Evolutionary conservation across 352 stramenopile genomes (phyloP).

Genomic region (Pythium dissimile): DNA sequence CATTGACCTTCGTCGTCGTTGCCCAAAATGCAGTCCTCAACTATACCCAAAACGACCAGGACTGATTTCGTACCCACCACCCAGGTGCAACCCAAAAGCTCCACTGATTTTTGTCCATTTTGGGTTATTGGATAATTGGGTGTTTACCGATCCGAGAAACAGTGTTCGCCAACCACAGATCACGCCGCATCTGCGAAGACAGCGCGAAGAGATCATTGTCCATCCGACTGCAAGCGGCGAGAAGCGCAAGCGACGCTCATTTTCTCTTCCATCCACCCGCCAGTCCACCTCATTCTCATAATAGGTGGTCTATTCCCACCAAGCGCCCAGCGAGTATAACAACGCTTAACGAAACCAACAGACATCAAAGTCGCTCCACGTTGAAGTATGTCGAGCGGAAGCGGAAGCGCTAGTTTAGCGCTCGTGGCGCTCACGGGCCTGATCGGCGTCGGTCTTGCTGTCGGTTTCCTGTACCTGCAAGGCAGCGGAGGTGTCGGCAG

Average conservation of each 20-base stretch:
- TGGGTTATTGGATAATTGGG: slow-evolving; percentile 9
- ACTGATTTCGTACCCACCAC: no score
- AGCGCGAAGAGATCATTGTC: slow-evolving; percentile 12
- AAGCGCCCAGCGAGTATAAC: no score
- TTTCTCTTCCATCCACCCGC: no score
- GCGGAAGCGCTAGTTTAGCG: slow-evolving; percentile 28
- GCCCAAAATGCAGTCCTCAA: no score
- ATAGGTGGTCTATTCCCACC: no score
- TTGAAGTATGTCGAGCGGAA: slow-evolving; percentile 35
- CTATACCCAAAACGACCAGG: no score
- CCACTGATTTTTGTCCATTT: no score
- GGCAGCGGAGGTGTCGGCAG: neutral
- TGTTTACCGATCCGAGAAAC: slow-evolving; percentile 12
- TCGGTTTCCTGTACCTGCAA: slow-evolving; percentile 62
- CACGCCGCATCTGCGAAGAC: slow-evolving; percentile 11
- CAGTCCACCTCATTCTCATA: no score
- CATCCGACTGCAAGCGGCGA: neutral
- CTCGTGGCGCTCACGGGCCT: slow-evolving; percentile 61
- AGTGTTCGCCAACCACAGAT: slow-evolving; percentile 16
- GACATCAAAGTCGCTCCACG: neutral
- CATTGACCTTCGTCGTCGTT: no score
- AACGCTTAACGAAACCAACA: neutral
- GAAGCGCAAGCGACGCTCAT: no score
- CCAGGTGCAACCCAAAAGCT: no score
- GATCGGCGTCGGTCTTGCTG: slow-evolving; percentile 50